These are phyloP conservation scores for Penicillium capsulatum DNA, from an alignment of 2,329 filamentous ascomycete genomes.

Conservation along the genomic window DNA sequence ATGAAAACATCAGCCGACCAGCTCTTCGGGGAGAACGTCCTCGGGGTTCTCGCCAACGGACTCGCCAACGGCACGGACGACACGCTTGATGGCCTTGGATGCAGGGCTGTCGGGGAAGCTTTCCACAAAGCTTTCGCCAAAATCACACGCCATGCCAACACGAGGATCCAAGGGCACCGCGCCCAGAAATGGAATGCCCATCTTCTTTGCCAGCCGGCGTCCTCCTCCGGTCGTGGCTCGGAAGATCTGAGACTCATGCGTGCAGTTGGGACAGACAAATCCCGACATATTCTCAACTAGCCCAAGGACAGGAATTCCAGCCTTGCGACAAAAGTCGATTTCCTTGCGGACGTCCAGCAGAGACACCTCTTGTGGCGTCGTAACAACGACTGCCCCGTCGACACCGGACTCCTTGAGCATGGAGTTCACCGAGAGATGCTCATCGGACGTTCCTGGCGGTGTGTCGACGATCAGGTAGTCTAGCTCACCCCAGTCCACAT, in stretches of 20 bases:
- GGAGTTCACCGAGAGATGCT: slow-evolving; percentile 90
- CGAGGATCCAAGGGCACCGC: slow-evolving; percentile 86
- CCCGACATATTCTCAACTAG: slow-evolving; percentile 98
- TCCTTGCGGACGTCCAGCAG: slow-evolving; percentile 93
- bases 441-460: slow-evolving; percentile 89
- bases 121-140: slow-evolving; percentile 95
- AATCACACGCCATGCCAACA: slow-evolving; percentile 95
- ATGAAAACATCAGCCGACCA: slow-evolving; percentile 22
- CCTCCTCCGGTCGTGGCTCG: slow-evolving; percentile 86
- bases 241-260: slow-evolving; percentile 77
- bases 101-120: slow-evolving; percentile 90
- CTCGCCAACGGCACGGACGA: slow-evolving; percentile 68
- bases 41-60: slow-evolving; percentile 62
- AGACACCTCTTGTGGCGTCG: slow-evolving; percentile 90
- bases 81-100: slow-evolving; percentile 71
- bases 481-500: slow-evolving; percentile 94
- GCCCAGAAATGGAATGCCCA: slow-evolving; percentile 82
- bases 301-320: slow-evolving; percentile 80
- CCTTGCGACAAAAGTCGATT: slow-evolving; percentile 95
- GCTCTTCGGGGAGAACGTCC: slow-evolving; percentile 40
- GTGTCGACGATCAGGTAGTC: slow-evolving; percentile 94
- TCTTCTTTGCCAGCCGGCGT: slow-evolving; percentile 72
- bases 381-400: slow-evolving; percentile 87
- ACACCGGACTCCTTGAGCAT: slow-evolving; percentile 88
- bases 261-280: slow-evolving; percentile 93